Evolutionary conservation across 2,329 filamentous ascomycete genomes (phyloP).

Genomic region (Incumbomyces delicatus): DNA sequence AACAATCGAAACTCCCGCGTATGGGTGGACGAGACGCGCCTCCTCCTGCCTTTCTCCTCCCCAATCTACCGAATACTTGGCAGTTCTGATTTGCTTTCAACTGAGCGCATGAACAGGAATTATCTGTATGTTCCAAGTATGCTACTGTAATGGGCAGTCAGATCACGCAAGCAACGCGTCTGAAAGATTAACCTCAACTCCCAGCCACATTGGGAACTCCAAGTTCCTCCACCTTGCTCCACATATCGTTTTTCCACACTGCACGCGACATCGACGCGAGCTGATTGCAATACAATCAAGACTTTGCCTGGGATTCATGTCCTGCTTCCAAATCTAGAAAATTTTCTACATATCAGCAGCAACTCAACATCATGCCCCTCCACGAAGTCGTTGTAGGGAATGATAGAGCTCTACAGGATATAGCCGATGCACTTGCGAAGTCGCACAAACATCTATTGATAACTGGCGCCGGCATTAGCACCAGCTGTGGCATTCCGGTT

Average conservation of each 20-base stretch:
- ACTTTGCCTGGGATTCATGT: too few species aligned
- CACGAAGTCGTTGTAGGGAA: slow-evolving; percentile 30
- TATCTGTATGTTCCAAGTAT: too few species aligned
- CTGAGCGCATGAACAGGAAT: too few species aligned
- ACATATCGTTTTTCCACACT: neutral
- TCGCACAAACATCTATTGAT: slow-evolving; percentile 61
- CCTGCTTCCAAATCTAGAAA: neutral
- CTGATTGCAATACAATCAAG: too few species aligned
- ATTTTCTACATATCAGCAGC: neutral
- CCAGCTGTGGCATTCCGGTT: slow-evolving; percentile 66
- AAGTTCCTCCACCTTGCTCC: neutral
- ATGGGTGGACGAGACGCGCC: too few species aligned
- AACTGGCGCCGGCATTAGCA: slow-evolving; percentile 65
- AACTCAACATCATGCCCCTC: slow-evolving; percentile 20
- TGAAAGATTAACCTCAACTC: neutral
- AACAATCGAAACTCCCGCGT: neutral
- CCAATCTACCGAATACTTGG: too few species aligned
- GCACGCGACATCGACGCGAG: slow-evolving; percentile 16
- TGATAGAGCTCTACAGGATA: slow-evolving; percentile 49
- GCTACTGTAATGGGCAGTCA: too few species aligned
- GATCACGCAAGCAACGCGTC: too few species aligned
- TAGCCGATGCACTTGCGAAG: slow-evolving; percentile 55
- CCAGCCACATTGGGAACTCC: slow-evolving; percentile 1
- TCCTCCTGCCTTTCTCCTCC: too few species aligned
- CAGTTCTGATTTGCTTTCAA: neutral